Evolutionary conservation across 2,329 filamentous ascomycete species (phyloP).

Genomic region (Akanthomyces dipterigenus): DNA sequence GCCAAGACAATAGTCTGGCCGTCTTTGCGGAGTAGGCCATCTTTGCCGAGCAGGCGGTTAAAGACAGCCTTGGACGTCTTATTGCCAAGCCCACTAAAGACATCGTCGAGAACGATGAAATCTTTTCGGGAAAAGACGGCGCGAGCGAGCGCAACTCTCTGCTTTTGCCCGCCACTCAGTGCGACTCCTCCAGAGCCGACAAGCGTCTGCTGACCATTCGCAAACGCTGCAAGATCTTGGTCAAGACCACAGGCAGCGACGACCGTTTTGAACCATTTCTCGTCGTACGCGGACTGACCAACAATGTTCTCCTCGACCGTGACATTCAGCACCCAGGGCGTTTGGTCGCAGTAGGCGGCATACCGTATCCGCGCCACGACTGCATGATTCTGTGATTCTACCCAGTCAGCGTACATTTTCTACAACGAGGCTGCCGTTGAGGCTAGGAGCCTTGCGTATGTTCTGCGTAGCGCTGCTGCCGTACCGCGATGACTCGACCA

Average conservation of each 20-base stretch:
- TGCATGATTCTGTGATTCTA: no score
- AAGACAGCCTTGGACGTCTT: constrained; percentile 37
- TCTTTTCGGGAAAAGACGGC: constrained; percentile 35
- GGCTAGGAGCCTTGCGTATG: neutral
- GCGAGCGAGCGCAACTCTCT: constrained; percentile 37
- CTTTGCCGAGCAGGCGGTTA: constrained; percentile 30
- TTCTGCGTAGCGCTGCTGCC: neutral
- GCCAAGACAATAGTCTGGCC: constrained; percentile 36
- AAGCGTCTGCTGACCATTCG: constrained; percentile 27
- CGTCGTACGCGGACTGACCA: constrained; percentile 19
- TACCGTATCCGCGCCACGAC: constrained; percentile 11
- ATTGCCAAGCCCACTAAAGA: constrained; percentile 38
- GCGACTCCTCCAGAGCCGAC: constrained; percentile 36
- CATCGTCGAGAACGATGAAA: constrained; percentile 39
- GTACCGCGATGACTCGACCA: neutral
- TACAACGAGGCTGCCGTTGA: neutral
- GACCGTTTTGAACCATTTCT: constrained; percentile 24
- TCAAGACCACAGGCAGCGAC: constrained; percentile 28
- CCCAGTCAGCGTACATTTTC: neutral
- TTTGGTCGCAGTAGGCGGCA: constrained; percentile 34
- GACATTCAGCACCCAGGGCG: constrained; percentile 17
- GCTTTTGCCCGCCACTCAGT: constrained; percentile 38
- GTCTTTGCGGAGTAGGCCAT: constrained; percentile 33
- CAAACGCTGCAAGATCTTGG: constrained; percentile 26
- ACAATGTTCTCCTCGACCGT: constrained; percentile 22